Conservation (phyloP, 2,329 filamentous ascomycete genomes). For the Coniosporium tulheliwenetii region DNA sequence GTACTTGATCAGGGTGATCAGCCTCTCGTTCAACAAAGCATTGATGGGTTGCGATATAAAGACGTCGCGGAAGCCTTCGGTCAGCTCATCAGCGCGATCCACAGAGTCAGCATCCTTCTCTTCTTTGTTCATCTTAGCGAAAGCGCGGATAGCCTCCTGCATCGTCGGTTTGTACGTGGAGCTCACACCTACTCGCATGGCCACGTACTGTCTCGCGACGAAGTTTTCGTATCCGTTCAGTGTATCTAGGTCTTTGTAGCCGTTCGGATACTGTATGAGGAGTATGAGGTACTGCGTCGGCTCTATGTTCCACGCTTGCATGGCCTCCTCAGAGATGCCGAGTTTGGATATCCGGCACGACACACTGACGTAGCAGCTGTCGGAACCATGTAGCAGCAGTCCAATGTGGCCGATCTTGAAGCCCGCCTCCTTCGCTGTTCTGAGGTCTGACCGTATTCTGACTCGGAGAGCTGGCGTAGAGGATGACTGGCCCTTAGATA, state of each 20-base stretch:
- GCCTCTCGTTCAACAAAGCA: conserved; percentile 48
- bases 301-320: conserved; percentile 62
- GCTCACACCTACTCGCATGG: conserved; percentile 56
- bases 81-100: not conserved
- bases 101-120: conserved; percentile 7
- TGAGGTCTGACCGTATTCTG: conserved; percentile 37
- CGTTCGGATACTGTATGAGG: conserved; percentile 47
- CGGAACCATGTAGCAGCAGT: conserved; percentile 29
- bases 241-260: conserved; percentile 45
- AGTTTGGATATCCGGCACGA: conserved; percentile 57
- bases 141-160: conserved; percentile 36
- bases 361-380: conserved; percentile 41
- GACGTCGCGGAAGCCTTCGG: conserved; percentile 33
- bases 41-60: conserved; percentile 62
- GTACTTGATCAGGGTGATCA: conserved; percentile 46
- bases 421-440: conserved; percentile 44
- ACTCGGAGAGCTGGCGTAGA: conserved; percentile 5
- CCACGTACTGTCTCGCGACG: conserved; percentile 22
- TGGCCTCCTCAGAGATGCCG: conserved; percentile 55
- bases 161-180: conserved; percentile 55
- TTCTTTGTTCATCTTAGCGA: conserved; percentile 24
- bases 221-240: conserved; percentile 27
- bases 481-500: too few relatives aligned
- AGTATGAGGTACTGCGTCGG: conserved; percentile 56
- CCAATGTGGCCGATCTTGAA: conserved; percentile 53